Evolutionary conservation across 768 basidiomycete genomes (phyloP).

Genomic region (Botryobasidium botryosum): DNA sequence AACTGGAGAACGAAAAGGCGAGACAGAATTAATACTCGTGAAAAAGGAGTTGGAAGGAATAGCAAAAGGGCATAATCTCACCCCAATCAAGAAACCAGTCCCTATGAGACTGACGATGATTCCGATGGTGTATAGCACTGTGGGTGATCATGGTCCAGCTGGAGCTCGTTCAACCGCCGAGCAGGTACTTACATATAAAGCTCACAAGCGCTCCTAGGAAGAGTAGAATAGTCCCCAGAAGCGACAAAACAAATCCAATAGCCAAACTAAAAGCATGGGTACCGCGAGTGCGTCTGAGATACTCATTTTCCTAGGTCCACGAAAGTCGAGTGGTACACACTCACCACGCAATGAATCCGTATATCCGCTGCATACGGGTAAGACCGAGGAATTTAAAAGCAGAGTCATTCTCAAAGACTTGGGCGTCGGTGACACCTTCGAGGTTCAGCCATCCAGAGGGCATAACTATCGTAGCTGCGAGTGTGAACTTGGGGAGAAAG

Average conservation of each 20-base stretch:
- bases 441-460: constrained; percentile 64
- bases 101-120: constrained; percentile 69
- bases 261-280: constrained; percentile 32
- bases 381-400: constrained; percentile 69
- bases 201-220: constrained; percentile 48
- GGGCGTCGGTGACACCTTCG: constrained; percentile 45
- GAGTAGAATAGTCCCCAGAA: constrained; percentile 63
- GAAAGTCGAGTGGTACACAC: constrained; percentile 14
- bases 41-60: background rate
- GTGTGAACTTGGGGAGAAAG: no score
- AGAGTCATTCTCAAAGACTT: constrained; percentile 78
- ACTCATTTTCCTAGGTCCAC: no score
- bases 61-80: constrained; percentile 30
- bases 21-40: constrained; percentile 1
- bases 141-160: constrained; percentile 6
- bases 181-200: constrained; percentile 62
- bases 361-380: constrained; percentile 63
- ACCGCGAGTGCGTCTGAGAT: background rate
- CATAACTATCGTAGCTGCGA: no score
- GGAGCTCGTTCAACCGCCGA: background rate
- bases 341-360: constrained; percentile 75
- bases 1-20: constrained; percentile 28
- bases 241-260: constrained; percentile 60
- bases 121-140: constrained; percentile 71
- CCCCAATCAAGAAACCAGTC: constrained; percentile 83